These are phyloP conservation scores for Trametes hirsuta DNA, from an alignment of 1,284 basidiomycete genomes.

Conservation along the genomic window DNA sequence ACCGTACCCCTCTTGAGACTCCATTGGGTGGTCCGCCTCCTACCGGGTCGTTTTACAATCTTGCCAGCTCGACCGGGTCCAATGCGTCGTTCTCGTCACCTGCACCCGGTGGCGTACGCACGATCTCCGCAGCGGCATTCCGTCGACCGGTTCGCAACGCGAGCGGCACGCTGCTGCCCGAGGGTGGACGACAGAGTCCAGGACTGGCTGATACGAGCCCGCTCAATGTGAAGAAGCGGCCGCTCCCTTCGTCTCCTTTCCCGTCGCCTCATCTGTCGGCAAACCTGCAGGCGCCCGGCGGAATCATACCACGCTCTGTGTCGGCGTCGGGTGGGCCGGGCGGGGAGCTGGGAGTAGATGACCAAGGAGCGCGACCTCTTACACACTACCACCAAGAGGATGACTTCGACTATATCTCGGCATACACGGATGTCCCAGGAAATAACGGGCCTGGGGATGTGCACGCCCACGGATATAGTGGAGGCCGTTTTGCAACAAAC, in stretches of 20 bases:
- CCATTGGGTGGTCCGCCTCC: constrained; percentile 29
- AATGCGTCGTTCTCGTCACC: constrained; percentile 37
- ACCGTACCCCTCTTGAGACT: constrained; percentile 44
- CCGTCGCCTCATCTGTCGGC: constrained; percentile 30
- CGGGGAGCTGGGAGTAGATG: background rate
- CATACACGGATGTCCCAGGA: constrained; percentile 39
- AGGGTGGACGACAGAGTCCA: constrained; percentile 12
- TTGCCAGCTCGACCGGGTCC: constrained; percentile 37
- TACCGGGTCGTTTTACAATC: constrained; percentile 26
- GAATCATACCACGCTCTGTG: constrained; percentile 15
- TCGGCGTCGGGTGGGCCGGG: constrained; percentile 24
- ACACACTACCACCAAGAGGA: constrained; percentile 39
- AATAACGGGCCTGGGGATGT: background rate
- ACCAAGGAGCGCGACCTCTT: constrained; percentile 14
- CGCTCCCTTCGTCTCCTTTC: constrained; percentile 44
- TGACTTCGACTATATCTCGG: constrained; percentile 59
- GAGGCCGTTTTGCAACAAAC: constrained; percentile 18
- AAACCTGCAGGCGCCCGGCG: constrained; percentile 18
- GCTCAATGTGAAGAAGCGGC: constrained; percentile 52
- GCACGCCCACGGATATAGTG: constrained; percentile 7
- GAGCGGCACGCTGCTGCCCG: constrained; percentile 21
- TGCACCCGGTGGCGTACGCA: constrained; percentile 44
- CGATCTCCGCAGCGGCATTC: constrained; percentile 78
- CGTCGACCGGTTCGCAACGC: constrained; percentile 52
- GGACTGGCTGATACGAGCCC: constrained; percentile 47